Evolutionary conservation across 2,329 filamentous ascomycete genomes (phyloP).

Genomic region (Pestalotiopsis sp.): DNA sequence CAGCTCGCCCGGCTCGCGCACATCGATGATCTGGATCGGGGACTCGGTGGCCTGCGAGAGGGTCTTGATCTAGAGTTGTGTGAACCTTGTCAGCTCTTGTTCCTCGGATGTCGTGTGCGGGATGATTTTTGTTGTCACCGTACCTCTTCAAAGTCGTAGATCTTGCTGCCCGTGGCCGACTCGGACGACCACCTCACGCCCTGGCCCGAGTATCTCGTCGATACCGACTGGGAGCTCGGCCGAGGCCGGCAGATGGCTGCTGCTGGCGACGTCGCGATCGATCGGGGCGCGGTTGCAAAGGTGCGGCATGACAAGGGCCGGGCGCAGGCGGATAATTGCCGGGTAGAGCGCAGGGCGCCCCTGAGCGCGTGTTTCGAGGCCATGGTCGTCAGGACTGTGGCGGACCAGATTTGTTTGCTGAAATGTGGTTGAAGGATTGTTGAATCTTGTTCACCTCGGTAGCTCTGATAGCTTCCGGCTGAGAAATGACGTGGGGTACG

Average conservation of each 20-base stretch:
- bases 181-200: constrained; percentile 26
- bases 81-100: neutral
- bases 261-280: neutral
- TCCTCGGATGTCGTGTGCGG: neutral
- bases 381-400: constrained; percentile 1
- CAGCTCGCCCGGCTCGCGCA: constrained; percentile 74
- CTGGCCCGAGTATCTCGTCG: neutral
- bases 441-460: neutral
- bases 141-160: constrained; percentile 35
- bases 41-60: constrained; percentile 15
- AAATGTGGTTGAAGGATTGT: neutral
- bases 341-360: constrained; percentile 9
- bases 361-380: constrained; percentile 17
- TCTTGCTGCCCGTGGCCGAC: constrained; percentile 26
- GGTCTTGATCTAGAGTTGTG: constrained; percentile 21
- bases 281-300: neutral
- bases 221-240: neutral
- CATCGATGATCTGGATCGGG: constrained; percentile 47
- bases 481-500: constrained; percentile 4
- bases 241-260: neutral
- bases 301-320: neutral
- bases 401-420: neutral
- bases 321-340: constrained; percentile 1
- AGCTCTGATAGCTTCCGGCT: neutral
- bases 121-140: neutral